Conservation (phyloP, 345 rosid species). For the Balakata baccata region DNA sequence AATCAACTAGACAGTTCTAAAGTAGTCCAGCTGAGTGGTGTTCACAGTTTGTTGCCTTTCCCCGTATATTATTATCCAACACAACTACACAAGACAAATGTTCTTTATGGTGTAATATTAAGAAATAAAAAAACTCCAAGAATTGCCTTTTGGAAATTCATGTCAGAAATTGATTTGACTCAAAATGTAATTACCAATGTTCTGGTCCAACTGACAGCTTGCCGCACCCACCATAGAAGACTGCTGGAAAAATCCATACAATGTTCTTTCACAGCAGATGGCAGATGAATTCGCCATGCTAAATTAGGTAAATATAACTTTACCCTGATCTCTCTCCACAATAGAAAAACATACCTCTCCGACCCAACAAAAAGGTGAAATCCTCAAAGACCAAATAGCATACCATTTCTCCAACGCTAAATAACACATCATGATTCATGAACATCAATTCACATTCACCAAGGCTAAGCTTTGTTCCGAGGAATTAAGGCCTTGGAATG, state of each 20-base stretch:
- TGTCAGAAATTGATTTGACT: not conserved
- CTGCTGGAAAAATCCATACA: not conserved
- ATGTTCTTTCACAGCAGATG: not conserved
- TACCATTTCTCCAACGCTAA: not conserved
- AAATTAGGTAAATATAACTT: not conserved
- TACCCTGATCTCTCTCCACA: not conserved
- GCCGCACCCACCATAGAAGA: not conserved
- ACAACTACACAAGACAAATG: not conserved
- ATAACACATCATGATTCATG: not conserved
- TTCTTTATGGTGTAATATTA: not conserved
- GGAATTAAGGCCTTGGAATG: not conserved
- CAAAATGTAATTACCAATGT: not conserved
- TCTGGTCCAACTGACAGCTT: not conserved
- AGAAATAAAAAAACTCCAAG: not conserved
- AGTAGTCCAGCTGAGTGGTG: not conserved
- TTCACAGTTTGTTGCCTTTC: not conserved
- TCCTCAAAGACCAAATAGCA: not conserved
- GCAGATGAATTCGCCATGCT: not conserved
- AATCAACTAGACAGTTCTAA: not conserved
- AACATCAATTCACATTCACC: not conserved
- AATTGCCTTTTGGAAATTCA: not conserved
- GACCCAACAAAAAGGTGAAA: not conserved
- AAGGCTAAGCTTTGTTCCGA: too few relatives aligned
- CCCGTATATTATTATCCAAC: not conserved
- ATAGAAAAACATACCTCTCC: not conserved